A percentile compares a stretch with the other conserved stretches of the same genome.
Evolutionary conservation across 1,139 yeast species (phyloP).

Genomic region (Suhomyces wounanorum): DNA sequence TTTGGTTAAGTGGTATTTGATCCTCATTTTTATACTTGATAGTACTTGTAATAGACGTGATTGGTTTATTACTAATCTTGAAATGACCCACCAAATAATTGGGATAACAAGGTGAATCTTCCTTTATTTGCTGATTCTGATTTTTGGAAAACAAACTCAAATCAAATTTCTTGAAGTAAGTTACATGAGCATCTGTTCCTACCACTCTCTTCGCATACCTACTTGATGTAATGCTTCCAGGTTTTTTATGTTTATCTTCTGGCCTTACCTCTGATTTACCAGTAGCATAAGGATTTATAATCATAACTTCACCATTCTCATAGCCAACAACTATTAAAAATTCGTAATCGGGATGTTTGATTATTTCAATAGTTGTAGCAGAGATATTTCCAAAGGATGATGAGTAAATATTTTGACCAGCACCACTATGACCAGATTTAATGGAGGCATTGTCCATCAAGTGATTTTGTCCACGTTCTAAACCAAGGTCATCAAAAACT

Average conservation of each 20-base stretch:
- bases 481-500: conserved; percentile 28
- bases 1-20: conserved; percentile 8
- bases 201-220: conserved; percentile 32
- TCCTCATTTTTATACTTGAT: conserved; percentile 21
- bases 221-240: conserved; percentile 2
- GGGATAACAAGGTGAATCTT: conserved; percentile 11
- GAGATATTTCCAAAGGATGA: conserved; percentile 17
- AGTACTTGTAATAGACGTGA: conserved; percentile 41
- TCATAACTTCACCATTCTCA: conserved; percentile 44
- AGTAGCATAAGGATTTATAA: conserved; percentile 31
- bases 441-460: conserved; percentile 16
- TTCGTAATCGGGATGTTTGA: conserved; percentile 34
- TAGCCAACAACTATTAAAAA: conserved; percentile 40
- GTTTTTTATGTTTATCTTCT: conserved; percentile 11
- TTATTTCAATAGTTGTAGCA: conserved; percentile 38
- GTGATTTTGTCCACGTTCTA: conserved; percentile 12
- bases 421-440: conserved; percentile 11
- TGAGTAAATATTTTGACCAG: conserved; percentile 5
- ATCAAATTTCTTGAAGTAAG: conserved; percentile 44
- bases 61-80: conserved; percentile 59
- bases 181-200: conserved; percentile 37
- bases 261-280: conserved; percentile 12
- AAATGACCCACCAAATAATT: conserved; percentile 52
- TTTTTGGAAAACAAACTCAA: conserved; percentile 30
- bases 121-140: not conserved